Evolutionary conservation across 1,284 basidiomycete species (phyloP).

Genomic region (Trichosporon sp.): DNA sequence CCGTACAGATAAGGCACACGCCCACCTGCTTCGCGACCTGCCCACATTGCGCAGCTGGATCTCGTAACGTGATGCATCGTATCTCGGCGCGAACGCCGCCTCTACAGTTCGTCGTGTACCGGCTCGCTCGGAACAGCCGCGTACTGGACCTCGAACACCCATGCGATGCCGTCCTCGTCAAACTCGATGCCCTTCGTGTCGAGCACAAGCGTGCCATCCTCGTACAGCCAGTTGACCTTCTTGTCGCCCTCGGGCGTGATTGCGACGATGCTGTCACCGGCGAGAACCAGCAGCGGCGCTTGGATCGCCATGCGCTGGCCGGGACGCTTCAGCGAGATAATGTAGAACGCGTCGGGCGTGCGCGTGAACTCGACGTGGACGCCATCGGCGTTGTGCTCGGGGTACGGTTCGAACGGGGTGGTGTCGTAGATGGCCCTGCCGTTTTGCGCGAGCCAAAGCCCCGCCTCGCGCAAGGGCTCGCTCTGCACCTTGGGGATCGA

Average conservation of each 20-base stretch:
- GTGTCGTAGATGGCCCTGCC: slow-evolving; percentile 57
- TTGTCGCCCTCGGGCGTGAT: slow-evolving; percentile 33
- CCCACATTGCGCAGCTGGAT: background rate
- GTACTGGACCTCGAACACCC: slow-evolving; percentile 22
- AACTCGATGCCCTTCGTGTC: slow-evolving; percentile 21
- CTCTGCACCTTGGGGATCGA: slow-evolving; percentile 54
- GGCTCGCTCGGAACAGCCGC: background rate
- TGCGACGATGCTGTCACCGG: slow-evolving; percentile 52
- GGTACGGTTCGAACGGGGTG: slow-evolving; percentile 16
- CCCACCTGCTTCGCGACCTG: background rate
- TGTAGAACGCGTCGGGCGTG: slow-evolving; percentile 55
- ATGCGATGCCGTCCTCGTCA: slow-evolving; percentile 14
- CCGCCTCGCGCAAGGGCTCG: slow-evolving; percentile 54
- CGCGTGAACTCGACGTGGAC: slow-evolving; percentile 55
- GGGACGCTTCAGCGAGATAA: slow-evolving; percentile 54
- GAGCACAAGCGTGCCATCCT: background rate
- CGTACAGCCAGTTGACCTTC: slow-evolving; percentile 1
- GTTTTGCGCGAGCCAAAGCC: slow-evolving; percentile 55
- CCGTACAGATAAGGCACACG: background rate
- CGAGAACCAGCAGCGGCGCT: slow-evolving; percentile 52
- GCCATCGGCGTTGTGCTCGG: slow-evolving; percentile 37
- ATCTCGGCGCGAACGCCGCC: background rate
- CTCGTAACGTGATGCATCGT: background rate
- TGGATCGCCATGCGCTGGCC: slow-evolving; percentile 36
- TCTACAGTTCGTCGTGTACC: background rate